Percentiles rank a stretch among this genome's conserved stretches.
phyloP scores from a whole-genome alignment of 2,329 filamentous ascomycete genomes.

The Colletotrichum siamense region DNA sequence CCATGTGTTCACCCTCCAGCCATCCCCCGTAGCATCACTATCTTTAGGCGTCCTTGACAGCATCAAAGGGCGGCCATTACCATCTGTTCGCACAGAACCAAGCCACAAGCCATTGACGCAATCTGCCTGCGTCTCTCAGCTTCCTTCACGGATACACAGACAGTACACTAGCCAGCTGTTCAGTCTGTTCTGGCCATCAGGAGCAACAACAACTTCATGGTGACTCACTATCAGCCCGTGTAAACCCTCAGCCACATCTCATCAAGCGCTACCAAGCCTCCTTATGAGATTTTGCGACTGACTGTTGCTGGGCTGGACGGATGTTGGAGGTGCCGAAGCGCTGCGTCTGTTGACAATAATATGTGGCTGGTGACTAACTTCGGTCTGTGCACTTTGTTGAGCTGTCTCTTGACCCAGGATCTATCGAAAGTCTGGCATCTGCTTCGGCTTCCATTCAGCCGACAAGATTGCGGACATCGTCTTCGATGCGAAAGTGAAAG shows the following conservation, averaged over 20 bases:
- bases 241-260: not conserved
- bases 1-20: not conserved
- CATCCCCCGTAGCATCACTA: not conserved
- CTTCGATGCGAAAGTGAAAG: not conserved
- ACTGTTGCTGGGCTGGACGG: not conserved
- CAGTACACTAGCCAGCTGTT: not conserved
- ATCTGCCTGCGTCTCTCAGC: not conserved
- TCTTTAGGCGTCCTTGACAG: not conserved
- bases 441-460: not conserved
- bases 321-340: not conserved
- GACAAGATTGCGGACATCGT: not conserved
- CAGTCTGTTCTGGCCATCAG: not conserved
- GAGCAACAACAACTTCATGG: not conserved
- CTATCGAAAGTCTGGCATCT: not conserved
- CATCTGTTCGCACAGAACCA: not conserved
- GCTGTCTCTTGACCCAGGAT: not conserved
- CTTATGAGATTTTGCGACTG: not conserved
- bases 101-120: constrained; percentile 11
- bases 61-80: not conserved
- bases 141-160: not conserved
- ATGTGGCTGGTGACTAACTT: not conserved
- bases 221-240: not conserved
- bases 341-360: not conserved
- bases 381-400: not conserved
- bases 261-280: not conserved